These are phyloP conservation scores for Pistacia atlantica DNA, from an alignment of 345 rosid genomes.

Conservation along the genomic window DNA sequence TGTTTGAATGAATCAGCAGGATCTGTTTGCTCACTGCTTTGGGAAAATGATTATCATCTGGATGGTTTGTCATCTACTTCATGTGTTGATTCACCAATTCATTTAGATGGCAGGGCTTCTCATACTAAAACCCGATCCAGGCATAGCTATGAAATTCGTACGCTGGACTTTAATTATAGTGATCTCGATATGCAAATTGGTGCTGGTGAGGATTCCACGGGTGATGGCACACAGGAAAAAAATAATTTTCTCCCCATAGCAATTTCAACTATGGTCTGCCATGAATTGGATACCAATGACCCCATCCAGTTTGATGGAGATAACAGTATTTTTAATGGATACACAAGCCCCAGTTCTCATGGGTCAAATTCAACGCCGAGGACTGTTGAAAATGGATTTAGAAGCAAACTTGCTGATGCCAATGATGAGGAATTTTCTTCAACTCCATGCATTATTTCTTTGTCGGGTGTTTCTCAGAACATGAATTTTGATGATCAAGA, in stretches of 20 bases:
- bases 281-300: not conserved
- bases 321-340: not conserved
- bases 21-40: slow-evolving; percentile 8
- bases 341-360: slow-evolving; percentile 9
- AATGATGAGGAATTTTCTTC: slow-evolving; percentile 22
- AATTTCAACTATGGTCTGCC: slow-evolving; percentile 1
- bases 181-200: slow-evolving; percentile 10
- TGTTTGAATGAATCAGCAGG: slow-evolving; percentile 4
- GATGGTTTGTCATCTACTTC: slow-evolving; percentile 10
- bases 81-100: slow-evolving; percentile 11
- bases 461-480: slow-evolving; percentile 4
- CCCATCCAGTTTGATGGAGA: slow-evolving; percentile 10
- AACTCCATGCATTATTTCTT: slow-evolving; percentile 14
- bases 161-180: not conserved
- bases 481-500: slow-evolving; percentile 21
- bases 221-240: not conserved
- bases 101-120: slow-evolving; percentile 8
- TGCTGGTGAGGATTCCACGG: slow-evolving; percentile 18
- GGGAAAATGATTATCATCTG: slow-evolving; percentile 20
- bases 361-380: slow-evolving; percentile 8
- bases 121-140: not conserved
- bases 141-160: slow-evolving; percentile 4
- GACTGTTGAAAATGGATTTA: slow-evolving; percentile 12
- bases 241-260: not conserved
- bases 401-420: slow-evolving; percentile 7